These are phyloP conservation scores for Alternaria gaisen DNA, from an alignment of 2,329 filamentous ascomycete species.

Conservation along the genomic window DNA sequence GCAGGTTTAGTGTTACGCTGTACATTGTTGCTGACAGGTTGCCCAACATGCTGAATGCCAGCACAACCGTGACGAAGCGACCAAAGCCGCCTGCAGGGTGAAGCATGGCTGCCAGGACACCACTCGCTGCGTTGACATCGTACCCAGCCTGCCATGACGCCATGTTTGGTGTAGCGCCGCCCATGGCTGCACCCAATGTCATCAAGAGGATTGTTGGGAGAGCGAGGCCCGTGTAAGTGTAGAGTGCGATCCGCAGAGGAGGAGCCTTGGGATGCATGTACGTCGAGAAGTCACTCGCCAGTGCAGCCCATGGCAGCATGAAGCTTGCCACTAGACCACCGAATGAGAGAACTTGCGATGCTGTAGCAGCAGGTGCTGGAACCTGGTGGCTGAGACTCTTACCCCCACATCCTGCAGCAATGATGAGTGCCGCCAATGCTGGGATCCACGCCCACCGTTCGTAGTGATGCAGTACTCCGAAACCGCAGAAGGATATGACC, in stretches of 20 bases:
- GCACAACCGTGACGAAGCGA: conserved; percentile 68
- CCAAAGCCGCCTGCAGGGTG: conserved; percentile 67
- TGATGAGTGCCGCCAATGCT: conserved; percentile 63
- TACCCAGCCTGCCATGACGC: conserved; percentile 65
- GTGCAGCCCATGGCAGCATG: conserved; percentile 68
- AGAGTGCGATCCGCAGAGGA: conserved; percentile 61
- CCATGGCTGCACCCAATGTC: conserved; percentile 71
- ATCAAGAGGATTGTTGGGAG: conserved; percentile 67
- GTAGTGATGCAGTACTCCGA: conserved; percentile 63
- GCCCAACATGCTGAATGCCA: conserved; percentile 63
- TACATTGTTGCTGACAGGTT: conserved; percentile 69
- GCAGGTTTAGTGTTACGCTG: conserved; percentile 70
- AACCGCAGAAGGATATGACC: conserved; percentile 70
- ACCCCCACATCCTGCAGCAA: conserved; percentile 65
- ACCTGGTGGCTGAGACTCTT: conserved; percentile 61
- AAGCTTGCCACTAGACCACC: conserved; percentile 70
- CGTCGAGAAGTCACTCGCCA: conserved; percentile 68
- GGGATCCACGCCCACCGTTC: conserved; percentile 67
- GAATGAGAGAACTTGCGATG: conserved; percentile 62
- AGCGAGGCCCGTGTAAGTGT: conserved; percentile 65
- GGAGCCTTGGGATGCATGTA: conserved; percentile 67
- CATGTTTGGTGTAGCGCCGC: conserved; percentile 64
- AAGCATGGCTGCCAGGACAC: conserved; percentile 68
- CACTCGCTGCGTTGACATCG: conserved; percentile 63
- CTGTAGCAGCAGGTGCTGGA: conserved; percentile 53